Evolutionary conservation across 805 yeast genomes (phyloP).

Genomic region (Candida alai): DNA sequence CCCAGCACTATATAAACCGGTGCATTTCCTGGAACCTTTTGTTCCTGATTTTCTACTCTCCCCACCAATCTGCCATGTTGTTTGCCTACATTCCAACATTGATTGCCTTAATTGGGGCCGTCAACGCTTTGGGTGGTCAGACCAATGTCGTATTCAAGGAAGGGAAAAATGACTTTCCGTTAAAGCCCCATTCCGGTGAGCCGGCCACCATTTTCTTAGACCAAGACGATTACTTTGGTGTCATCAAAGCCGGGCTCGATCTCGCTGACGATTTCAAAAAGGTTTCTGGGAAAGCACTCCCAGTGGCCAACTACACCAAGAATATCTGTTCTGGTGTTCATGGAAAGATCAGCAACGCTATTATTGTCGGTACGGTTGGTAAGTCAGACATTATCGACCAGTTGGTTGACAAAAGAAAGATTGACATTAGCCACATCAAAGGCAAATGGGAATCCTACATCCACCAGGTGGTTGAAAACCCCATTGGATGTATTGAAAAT

Average conservation of each 20-base stretch:
- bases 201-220: conserved; percentile 7
- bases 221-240: conserved; percentile 16
- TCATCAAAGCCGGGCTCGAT: conserved; percentile 13
- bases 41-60: too few relatives aligned
- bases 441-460: conserved; percentile 17
- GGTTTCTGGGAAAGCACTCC: conserved; percentile 11
- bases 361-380: conserved; percentile 15
- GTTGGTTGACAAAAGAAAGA: conserved; percentile 4
- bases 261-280: conserved; percentile 12
- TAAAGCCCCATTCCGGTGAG: background rate
- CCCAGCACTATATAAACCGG: too few relatives aligned
- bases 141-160: conserved; percentile 4
- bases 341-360: conserved; percentile 7
- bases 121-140: conserved; percentile 7
- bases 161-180: background rate
- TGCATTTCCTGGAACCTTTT: too few relatives aligned
- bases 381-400: conserved; percentile 10
- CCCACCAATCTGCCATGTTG: too few relatives aligned
- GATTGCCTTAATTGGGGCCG: conserved; percentile 6
- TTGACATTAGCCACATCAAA: conserved; percentile 11
- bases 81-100: conserved; percentile 6
- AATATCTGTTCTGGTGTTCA: conserved; percentile 5
- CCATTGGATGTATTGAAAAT: conserved; percentile 8
- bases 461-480: conserved; percentile 5
- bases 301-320: conserved; percentile 6